Conservation (phyloP, 176 grass and related monocot species). For the Avena atlantica region DNA sequence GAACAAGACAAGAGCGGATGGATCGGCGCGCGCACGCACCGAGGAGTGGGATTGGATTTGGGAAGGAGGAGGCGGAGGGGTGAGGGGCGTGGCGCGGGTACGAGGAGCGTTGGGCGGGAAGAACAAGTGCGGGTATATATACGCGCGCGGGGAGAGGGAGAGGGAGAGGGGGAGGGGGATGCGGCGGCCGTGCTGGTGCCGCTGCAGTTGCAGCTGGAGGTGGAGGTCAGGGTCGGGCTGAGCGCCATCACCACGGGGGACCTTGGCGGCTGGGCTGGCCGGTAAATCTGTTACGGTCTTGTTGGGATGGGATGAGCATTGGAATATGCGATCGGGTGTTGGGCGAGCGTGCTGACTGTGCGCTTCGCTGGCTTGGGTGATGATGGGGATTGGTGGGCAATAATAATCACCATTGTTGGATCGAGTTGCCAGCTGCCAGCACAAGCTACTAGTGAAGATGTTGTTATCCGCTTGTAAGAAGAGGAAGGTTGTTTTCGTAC, state of each 20-base stretch:
- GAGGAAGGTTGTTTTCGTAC: not conserved
- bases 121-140: conserved; percentile 39
- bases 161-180: not conserved
- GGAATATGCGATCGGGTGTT: not conserved
- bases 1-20: not conserved
- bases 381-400: not conserved
- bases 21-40: conserved; percentile 11
- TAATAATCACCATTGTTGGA: not conserved
- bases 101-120: conserved; percentile 17
- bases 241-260: conserved; percentile 12
- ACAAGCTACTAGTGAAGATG: not conserved
- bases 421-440: not conserved
- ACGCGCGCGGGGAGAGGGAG: not conserved
- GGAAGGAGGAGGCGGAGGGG: not conserved
- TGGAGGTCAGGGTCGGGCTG: not conserved
- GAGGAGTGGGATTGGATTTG: not conserved
- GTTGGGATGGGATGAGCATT: not conserved
- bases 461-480: not conserved
- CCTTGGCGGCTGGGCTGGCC: conserved; percentile 20
- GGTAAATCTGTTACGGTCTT: conserved; percentile 14
- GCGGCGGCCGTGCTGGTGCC: not conserved
- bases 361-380: not conserved
- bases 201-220: conserved; percentile 31
- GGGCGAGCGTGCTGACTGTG: not conserved
- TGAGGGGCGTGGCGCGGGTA: not conserved